Evolutionary conservation across 768 basidiomycete species (phyloP), one percentile per base, ranked within the genome.

Genomic region (Pleurotus tuoliensis): DNA sequence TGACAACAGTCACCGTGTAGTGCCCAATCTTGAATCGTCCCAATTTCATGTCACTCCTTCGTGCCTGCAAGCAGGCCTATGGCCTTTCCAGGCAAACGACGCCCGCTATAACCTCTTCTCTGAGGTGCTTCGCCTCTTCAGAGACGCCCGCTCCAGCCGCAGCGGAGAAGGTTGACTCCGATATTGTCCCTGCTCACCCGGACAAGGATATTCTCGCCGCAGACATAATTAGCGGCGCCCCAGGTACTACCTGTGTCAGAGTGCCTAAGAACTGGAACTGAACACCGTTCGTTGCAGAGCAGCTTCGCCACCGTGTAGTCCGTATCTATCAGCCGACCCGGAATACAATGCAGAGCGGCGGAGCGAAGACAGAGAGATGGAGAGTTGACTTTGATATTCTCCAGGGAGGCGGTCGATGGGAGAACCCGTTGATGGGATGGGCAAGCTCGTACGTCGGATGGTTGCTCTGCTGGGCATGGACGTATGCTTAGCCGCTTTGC

Each of bases 341-440:
- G 56, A 93, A 92, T 63, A 95, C 95, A 3, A 98, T 96, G 85
- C 94, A 98, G 72, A 94, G 92, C 54, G 96, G 92, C 48, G 80
- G 86, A 41, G 86, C 84, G 52, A 94, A 94, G 72, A 82, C 84
- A 9, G 82, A 88, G 62, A 86, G 89, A 63, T 99, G 96, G 96
- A 79, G 92, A 61, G 84, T 99, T 65, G 96, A 98, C 71, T 98
- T 87, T 78, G 96, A 98, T 64, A 85, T 85, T 56, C 76, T 98
- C n/a, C 84, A 83, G 57, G 93, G 95, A 34, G 86, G 82, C 25
- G 94, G 92, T 11, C 82, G 96, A 51, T 99, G 96, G 96, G 94
- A 98, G 80, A 99, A 98, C 67, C 92, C 93, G 3, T 70, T 99
- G 62, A 99, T 98, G 92, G 96, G 96, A 44, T 99, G 83, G 79